Conservation (phyloP, 208 protist genomes). For the Angomonas deanei region DNA sequence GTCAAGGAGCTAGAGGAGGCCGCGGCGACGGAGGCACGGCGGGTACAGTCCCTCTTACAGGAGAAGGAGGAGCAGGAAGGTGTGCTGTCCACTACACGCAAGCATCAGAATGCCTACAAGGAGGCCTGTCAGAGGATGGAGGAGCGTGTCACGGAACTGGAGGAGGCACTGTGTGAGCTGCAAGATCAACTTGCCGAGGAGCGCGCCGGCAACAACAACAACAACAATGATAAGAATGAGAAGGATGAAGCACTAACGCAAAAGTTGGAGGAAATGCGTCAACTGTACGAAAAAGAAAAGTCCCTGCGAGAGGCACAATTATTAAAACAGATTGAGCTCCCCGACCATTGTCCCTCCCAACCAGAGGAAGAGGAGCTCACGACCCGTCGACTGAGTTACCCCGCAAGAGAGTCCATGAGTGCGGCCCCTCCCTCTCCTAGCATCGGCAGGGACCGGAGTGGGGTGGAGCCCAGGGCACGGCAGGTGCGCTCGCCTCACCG, state of each 20-base stretch:
- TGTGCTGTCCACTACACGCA: neutral
- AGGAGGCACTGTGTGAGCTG: slow-evolving; percentile 19
- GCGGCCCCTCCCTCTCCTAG: too few species aligned
- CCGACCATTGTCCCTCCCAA: neutral
- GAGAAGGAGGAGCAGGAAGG: neutral
- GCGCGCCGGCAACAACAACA: neutral
- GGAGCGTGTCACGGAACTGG: neutral
- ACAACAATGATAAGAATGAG: neutral
- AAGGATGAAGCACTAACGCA: neutral
- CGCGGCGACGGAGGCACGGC: neutral
- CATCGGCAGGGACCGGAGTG: too few species aligned
- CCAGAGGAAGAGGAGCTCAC: neutral
- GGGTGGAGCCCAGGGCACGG: neutral
- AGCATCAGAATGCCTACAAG: neutral
- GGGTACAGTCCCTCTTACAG: neutral
- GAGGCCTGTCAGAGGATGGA: slow-evolving; percentile 1
- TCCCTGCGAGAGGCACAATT: neutral
- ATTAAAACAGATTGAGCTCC: neutral
- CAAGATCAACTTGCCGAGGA: slow-evolving; percentile 14
- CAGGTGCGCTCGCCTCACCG: neutral
- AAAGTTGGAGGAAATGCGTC: neutral
- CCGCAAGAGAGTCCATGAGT: neutral
- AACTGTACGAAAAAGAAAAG: neutral
- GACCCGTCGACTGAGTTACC: neutral
- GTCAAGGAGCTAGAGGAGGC: neutral